phyloP scores from a whole-genome alignment of 306 rosid genomes.

The Trifolium subterraneum region DNA sequence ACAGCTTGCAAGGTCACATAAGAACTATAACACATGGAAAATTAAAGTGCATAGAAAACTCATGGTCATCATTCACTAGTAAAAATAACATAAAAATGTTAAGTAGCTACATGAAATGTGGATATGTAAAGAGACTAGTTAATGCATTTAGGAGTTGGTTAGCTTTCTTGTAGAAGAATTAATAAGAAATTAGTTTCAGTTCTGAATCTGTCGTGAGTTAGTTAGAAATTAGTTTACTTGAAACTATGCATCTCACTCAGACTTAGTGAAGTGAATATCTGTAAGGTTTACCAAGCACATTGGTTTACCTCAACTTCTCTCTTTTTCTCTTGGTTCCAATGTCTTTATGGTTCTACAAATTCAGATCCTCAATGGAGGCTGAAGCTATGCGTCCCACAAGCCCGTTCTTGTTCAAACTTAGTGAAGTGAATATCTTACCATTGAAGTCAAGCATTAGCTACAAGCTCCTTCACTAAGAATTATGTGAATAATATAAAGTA shows the following conservation, averaged over 20 bases:
- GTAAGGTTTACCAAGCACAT: neutral
- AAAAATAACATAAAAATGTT: neutral
- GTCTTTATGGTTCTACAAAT: neutral
- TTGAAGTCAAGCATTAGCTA: slow-evolving; percentile 5
- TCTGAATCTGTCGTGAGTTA: neutral
- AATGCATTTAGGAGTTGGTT: neutral
- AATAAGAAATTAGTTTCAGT: neutral
- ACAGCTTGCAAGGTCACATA: slow-evolving; percentile 26
- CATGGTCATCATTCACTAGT: slow-evolving; percentile 5
- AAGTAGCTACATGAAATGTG: slow-evolving; percentile 9
- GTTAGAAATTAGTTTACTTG: neutral
- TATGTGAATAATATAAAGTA: neutral
- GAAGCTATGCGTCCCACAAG: neutral
- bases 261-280: no score
- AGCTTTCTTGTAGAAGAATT: neutral
- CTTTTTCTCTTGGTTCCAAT: neutral
- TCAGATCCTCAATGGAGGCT: neutral
- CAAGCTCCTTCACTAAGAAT: neutral
- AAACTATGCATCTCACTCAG: neutral
- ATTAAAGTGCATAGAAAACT: neutral
- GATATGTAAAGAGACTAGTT: slow-evolving; percentile 2
- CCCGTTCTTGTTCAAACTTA: neutral
- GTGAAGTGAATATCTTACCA: neutral
- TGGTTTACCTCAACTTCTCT: neutral
- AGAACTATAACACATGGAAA: neutral